A percentile compares a stretch with the other conserved stretches of the same genome.
phyloP scores from a whole-genome alignment of 2,329 filamentous ascomycete species.

The Aspergillus sp. region DNA sequence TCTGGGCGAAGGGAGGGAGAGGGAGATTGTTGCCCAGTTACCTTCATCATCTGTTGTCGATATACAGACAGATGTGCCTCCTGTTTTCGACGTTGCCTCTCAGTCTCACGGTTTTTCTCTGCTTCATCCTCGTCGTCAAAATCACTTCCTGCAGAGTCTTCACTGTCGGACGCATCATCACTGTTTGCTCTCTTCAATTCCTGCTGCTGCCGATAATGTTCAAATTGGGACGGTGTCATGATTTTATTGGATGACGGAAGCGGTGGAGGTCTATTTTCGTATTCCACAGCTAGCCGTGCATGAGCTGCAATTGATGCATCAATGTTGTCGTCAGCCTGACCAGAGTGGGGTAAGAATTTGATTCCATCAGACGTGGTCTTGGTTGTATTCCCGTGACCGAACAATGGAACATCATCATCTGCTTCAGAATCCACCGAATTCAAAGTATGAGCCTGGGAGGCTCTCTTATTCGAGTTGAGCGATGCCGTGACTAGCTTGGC shows the following conservation, averaged over 20 bases:
- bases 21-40: conserved; percentile 70
- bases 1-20: conserved; percentile 54
- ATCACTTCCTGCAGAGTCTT: conserved; percentile 60
- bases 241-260: conserved; percentile 64
- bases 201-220: conserved; percentile 68
- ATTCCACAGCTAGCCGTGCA: conserved; percentile 48
- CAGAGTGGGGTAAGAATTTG: conserved; percentile 16
- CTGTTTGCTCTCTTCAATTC: conserved; percentile 67
- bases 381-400: conserved; percentile 21
- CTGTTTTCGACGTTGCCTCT: conserved; percentile 79
- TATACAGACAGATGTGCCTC: conserved; percentile 89
- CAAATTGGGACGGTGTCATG: conserved; percentile 88
- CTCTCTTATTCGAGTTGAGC: conserved; percentile 28
- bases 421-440: conserved; percentile 20
- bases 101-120: conserved; percentile 70
- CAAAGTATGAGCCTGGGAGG: conserved; percentile 22
- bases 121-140: conserved; percentile 77
- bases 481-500: conserved; percentile 39
- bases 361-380: conserved; percentile 10
- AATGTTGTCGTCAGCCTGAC: conserved; percentile 14
- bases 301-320: conserved; percentile 41
- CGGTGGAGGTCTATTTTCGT: conserved; percentile 40
- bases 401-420: conserved; percentile 28
- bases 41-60: conserved; percentile 95
- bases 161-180: conserved; percentile 45